Percentiles rank a stretch among this genome's conserved stretches.
These are phyloP conservation scores for Ocimum tenuiflorum DNA, from an alignment of 257 asterid species.

Conservation along the genomic window DNA sequence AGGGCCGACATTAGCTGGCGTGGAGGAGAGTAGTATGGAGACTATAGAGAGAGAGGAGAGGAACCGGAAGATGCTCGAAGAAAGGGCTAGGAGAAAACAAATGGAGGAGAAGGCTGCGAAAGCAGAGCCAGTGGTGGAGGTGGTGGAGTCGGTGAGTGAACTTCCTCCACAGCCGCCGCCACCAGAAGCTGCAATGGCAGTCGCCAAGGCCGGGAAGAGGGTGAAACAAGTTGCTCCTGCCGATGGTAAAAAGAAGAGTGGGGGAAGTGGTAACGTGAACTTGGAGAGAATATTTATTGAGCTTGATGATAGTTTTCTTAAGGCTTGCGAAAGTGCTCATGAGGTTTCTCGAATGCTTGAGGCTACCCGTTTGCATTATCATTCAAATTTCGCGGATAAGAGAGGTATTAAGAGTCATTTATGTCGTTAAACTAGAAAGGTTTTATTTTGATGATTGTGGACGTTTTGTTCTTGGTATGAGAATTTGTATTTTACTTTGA, in stretches of 20 bases:
- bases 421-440: neutral
- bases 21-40: conserved; percentile 45
- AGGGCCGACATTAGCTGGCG: conserved; percentile 56
- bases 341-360: conserved; percentile 90
- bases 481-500: neutral
- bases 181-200: conserved; percentile 39
- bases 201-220: conserved; percentile 49
- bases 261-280: conserved; percentile 21
- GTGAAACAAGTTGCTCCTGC: conserved; percentile 47
- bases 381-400: conserved; percentile 88
- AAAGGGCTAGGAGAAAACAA: conserved; percentile 42
- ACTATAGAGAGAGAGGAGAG: conserved; percentile 47
- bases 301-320: conserved; percentile 85
- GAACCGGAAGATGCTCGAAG: conserved; percentile 47
- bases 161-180: conserved; percentile 60
- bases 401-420: conserved; percentile 38
- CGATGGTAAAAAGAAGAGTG: conserved; percentile 51
- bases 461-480: neutral
- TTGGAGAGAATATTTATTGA: conserved; percentile 57
- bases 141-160: conserved; percentile 38
- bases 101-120: conserved; percentile 39
- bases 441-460: neutral
- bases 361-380: conserved; percentile 91
- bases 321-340: conserved; percentile 86
- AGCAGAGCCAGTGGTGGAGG: conserved; percentile 32